Conservation (phyloP, 176 grass and related monocot genomes). For the Tillandsia fasciculata region DNA sequence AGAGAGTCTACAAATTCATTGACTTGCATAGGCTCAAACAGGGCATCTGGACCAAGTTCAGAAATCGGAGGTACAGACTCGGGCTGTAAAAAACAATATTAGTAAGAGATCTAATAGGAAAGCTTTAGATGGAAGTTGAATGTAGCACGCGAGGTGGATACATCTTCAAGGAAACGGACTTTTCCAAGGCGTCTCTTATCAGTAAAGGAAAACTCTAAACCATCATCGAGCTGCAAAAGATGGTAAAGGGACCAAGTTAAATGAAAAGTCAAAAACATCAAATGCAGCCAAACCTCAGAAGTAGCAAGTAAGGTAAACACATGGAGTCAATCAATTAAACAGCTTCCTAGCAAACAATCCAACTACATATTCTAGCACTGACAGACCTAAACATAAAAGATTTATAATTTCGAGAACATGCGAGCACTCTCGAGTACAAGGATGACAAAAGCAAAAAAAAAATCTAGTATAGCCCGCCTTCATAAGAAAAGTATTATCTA, state of each 20-base stretch:
- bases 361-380: neutral
- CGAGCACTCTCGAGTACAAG: neutral
- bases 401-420: neutral
- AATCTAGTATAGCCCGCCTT: neutral
- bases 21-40: constrained; percentile 68
- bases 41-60: constrained; percentile 79
- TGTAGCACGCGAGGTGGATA: constrained; percentile 17
- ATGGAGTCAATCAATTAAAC: neutral
- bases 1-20: constrained; percentile 42
- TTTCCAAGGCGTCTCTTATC: constrained; percentile 90
- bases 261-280: neutral
- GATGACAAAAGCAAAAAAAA: neutral
- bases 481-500: neutral
- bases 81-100: constrained; percentile 41
- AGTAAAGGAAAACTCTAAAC: constrained; percentile 91
- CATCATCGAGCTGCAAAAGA: constrained; percentile 74
- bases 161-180: constrained; percentile 81
- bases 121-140: neutral
- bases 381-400: neutral
- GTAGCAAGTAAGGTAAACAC: neutral
- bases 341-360: neutral
- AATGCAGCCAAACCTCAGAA: neutral
- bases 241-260: neutral
- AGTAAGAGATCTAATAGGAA: neutral
- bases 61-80: constrained; percentile 81